Evolutionary conservation across 108 stramenopile genomes (phyloP).

Genomic region (Pseudonitzschia pungens): DNA sequence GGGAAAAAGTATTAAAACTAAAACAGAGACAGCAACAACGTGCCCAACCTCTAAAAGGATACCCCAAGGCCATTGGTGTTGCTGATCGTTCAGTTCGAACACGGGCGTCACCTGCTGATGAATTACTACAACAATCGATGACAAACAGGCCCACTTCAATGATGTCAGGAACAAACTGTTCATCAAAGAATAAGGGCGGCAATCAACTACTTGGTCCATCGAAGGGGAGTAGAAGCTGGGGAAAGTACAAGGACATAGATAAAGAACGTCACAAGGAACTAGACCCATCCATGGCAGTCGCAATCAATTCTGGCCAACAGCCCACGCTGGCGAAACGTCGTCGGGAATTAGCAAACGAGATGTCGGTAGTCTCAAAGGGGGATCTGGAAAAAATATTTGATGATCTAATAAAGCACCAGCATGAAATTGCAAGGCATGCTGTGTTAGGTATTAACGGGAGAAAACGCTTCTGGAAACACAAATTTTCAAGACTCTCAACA

Average conservation of each 20-base stretch:
- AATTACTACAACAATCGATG: neutral
- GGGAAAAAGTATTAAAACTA: neutral
- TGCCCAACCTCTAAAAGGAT: neutral
- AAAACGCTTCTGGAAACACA: slow-evolving; percentile 15
- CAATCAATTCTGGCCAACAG: slow-evolving; percentile 1
- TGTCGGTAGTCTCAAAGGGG: neutral
- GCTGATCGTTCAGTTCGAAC: neutral
- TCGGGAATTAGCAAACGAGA: slow-evolving; percentile 1
- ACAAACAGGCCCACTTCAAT: neutral
- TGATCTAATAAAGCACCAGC: neutral
- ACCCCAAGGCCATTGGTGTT: neutral
- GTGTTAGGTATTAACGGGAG: neutral
- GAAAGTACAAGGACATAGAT: neutral
- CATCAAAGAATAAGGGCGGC: neutral
- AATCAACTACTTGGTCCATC: neutral
- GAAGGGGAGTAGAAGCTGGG: neutral
- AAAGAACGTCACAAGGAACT: slow-evolving; percentile 12
- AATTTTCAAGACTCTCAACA: slow-evolving; percentile 12
- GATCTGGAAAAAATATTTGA: slow-evolving; percentile 9
- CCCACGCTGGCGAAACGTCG: slow-evolving; percentile 2
- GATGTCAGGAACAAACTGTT: neutral
- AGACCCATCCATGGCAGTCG: neutral
- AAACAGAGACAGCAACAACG: neutral
- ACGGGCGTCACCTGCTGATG: neutral
- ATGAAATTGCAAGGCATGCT: neutral